Base-by-base conservation (phyloP, 805 yeast genomes). In the Schwanniomyces vanrijiae region DNA sequence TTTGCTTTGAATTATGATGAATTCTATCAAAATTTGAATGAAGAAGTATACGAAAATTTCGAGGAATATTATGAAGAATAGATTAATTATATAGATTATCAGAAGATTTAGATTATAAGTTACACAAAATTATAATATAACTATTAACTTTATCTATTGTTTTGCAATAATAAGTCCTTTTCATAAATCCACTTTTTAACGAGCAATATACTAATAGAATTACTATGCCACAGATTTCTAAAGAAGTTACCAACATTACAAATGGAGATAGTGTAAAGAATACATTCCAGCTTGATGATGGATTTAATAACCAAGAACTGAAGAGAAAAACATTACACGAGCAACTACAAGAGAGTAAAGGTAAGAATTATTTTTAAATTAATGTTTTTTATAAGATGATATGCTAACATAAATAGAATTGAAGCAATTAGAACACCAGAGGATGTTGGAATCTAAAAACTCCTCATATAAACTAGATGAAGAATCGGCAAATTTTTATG, bases 391-490 rank as follows among this genome's bases (percentile, higher is more conserved):
- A 29, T 42, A 14, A 31, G 28, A 10, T 18, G 19, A n/a, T 21
- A 41, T 20, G 50, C 64, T 58, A 54, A 56, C 60, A 18, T 24
- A 37, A 42, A 1, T 53, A 70, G 65, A 64, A 51, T 51, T 54
- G 51, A 64, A 73, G 56, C 60, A 65, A 48, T 40, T 64, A 52
- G 60, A 75, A 42, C 62, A 58, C 45, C 65, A 64, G 47, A 55
- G 58, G 28, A 54, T 58, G 40, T 40, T 68, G 21, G 67, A 66
- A 29, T 53, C 58, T 1, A 56, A 61, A 22, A 69, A 76, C 50
- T 71, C 79, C 0, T 61, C 75, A 0, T 73, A 71, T 48, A 74
- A 73, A 47, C 55, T 76, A 42, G 68, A 68, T 46, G 67, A 62
- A 26, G 59, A 63, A 25, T 70, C 77, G 3, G 56, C 71, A 21